phyloP scores from a whole-genome alignment of 352 stramenopile genomes.

The Phytophthora fragariaefolia region DNA sequence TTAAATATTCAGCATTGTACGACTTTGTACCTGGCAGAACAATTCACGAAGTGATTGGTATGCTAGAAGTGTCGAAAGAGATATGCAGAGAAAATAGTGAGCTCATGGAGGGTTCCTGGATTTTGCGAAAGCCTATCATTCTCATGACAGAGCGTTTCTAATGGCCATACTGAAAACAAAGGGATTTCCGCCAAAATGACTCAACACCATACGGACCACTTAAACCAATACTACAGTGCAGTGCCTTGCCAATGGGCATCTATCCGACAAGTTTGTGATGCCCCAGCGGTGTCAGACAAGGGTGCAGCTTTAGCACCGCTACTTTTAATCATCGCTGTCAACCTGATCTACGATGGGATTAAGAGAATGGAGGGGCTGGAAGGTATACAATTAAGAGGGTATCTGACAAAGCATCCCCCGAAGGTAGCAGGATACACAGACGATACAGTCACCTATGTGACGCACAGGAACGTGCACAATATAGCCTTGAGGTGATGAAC shows the following conservation, averaged over 20 bases:
- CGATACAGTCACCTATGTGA: constrained; percentile 10
- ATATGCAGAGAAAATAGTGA: background rate
- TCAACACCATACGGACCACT: background rate
- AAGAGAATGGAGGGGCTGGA: background rate
- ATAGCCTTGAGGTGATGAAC: background rate
- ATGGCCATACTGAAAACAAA: background rate
- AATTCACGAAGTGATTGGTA: constrained; percentile 11
- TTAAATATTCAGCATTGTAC: constrained; percentile 7
- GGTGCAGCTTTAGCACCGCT: background rate
- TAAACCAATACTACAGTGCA: background rate
- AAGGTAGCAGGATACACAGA: constrained; percentile 14
- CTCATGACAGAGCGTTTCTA: constrained; percentile 1
- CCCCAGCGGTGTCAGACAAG: constrained; percentile 8
- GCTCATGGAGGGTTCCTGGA: background rate
- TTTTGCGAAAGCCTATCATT: constrained; percentile 18
- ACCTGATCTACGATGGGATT: constrained; percentile 7
- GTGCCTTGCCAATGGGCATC: too few species aligned
- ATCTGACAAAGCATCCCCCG: background rate
- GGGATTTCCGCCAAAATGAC: background rate
- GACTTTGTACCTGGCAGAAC: constrained; percentile 7
- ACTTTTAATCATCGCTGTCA: constrained; percentile 2
- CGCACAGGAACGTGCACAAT: background rate
- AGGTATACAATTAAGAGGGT: background rate
- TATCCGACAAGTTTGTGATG: background rate
- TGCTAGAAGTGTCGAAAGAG: constrained; percentile 2